phyloP scores from a whole-genome alignment of 345 rosid species.

The Eucalyptus pauciflora region DNA sequence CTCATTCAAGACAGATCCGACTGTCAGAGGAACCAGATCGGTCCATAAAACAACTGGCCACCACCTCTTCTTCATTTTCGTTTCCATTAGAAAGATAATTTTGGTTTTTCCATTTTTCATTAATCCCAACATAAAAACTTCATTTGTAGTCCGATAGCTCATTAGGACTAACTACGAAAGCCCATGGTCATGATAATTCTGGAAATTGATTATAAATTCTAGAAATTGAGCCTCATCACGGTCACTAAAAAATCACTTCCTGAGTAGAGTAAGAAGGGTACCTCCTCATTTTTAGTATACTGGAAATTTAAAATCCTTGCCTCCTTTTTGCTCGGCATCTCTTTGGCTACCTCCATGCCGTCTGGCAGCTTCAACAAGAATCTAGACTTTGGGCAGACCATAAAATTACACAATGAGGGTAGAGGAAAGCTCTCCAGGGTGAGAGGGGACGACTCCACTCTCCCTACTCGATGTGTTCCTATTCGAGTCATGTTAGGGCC shows the following conservation, averaged over 20 bases:
- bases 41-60: neutral
- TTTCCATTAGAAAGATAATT: too few species aligned
- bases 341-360: neutral
- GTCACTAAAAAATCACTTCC: neutral
- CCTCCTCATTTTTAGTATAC: neutral
- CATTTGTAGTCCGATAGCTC: neutral
- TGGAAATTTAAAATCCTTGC: neutral
- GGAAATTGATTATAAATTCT: neutral
- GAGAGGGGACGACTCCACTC: too few species aligned
- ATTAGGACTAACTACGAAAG: neutral
- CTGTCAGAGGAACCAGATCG: too few species aligned
- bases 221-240: neutral
- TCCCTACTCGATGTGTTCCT: neutral
- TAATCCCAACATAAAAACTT: neutral
- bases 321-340: neutral
- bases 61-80: neutral
- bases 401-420: neutral
- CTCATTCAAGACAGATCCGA: neutral
- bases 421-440: too few species aligned
- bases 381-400: too few species aligned
- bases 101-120: fast-evolving
- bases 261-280: neutral
- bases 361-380: neutral
- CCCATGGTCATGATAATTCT: neutral
- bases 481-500: neutral